Base-by-base conservation (phyloP, 1,284 basidiomycete genomes). In the Sanguinoderma infundibulare region DNA sequence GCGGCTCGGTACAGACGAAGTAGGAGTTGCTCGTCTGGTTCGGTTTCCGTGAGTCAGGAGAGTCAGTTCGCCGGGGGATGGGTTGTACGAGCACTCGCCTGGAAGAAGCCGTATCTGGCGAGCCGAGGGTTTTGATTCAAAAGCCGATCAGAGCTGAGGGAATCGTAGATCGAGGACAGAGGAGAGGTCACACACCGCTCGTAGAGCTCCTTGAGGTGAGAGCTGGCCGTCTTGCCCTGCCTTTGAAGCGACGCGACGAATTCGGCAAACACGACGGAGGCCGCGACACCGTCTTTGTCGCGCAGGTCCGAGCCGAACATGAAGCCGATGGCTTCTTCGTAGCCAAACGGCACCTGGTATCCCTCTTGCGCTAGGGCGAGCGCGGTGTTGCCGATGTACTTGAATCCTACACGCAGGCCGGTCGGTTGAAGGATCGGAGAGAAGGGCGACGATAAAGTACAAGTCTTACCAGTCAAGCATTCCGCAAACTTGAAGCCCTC, bases 241-340 rank as follows among this genome's bases (percentile, higher is more conserved):
- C 63, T 61, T 12, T 79, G 78, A 24, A 93, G 75, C 6, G 77
- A 72, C 7, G 79, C 78, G 7, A 83, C 86, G 22, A 94, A 76
- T 69, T 92, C 86, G 3, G 85, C 87, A 70, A 94, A 95, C 58
- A 80, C 75, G 22, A 87, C 78, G 24, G 87, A 86, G 3, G 91
- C 89, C 57, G 90, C 84, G 50, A 95, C 85, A 2, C 93, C 93
- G 70, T 95, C 93, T 70, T 95, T 95, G 71, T 95, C 94, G 34
- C 90, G 82, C 64, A 95, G 85, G 47, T 86, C 79, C 7, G 82
- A 77, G 14, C 91, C 91, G 71, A 93, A 87, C 91, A 94, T 94
- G 70, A 85, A 95, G 1, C 93, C 91, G 58, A 95, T 94, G 0
- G 94, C 94, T 74, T 95, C 93, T 73, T 95, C 93, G 68, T 95